Base-by-base conservation (phyloP, 1,284 basidiomycete genomes). In the Entoloma clypeatum region DNA sequence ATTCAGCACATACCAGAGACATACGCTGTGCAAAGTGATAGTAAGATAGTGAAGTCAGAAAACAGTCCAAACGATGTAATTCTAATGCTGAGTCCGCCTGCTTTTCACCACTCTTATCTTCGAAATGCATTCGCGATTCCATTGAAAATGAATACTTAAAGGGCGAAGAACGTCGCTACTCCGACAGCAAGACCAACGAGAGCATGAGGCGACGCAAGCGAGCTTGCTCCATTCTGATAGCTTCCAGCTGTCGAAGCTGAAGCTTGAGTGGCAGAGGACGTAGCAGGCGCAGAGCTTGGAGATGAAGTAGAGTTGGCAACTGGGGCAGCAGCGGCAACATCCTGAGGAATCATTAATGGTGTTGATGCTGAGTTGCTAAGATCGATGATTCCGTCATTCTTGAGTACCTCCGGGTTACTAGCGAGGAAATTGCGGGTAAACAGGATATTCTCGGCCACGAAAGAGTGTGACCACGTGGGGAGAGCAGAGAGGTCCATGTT, bases 341-440 rank as follows among this genome's bases (percentile, higher is more conserved):
- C 81, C 43, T 65, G 60, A 47, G 81, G 82, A 48, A 81, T 61
- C 68, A 71, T 71, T 46, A 81, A 54, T 23, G 79, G 73, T 28
- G 69, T 72, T 51, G 55, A 52, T 42, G 54, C 62, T 30, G 65
- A 54, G 39, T 58, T 58, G 56, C 65, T 62, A 41, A 82, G 63
- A 64, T 80, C 67, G 58, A 83, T 58, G 9, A 61, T 59, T 46
- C 79, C 80, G 55, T 77, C 70, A 3, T 57, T 57, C 41, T 68
- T 60, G 48, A 84, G 43, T 29, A 71, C 60, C 44, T 81, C 79
- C 5, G 70, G 62, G 69, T 86, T 86, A 54, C 64, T 61, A 24
- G 73, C 81, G 47, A 84, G 62, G 71, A 84, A 71, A 32, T 64
- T 69, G 47, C 76, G 79, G 28, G 74, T 81, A 68, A 71, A 77